Conservation (phyloP, 768 basidiomycete species). For the Serendipita sp. region DNA sequence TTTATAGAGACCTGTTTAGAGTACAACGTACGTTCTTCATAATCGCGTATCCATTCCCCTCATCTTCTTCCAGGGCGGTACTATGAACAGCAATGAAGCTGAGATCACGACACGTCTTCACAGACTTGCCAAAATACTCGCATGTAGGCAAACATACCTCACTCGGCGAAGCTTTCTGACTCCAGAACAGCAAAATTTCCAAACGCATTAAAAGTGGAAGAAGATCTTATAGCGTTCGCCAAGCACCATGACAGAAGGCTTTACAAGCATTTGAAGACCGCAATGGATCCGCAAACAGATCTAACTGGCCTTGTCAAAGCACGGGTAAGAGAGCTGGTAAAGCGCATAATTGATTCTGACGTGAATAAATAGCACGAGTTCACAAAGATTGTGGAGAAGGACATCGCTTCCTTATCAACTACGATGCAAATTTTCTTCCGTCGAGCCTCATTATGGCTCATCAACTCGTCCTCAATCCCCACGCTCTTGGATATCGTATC, state of each 20-base stretch:
- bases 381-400: constrained; percentile 55
- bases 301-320: constrained; percentile 67
- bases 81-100: constrained; percentile 75
- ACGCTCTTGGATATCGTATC: constrained; percentile 41
- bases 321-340: constrained; percentile 30
- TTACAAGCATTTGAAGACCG: constrained; percentile 69
- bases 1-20: constrained; percentile 60
- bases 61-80: constrained; percentile 51
- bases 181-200: constrained; percentile 31
- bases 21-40: constrained; percentile 57
- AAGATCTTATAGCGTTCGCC: constrained; percentile 72
- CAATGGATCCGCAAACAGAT: constrained; percentile 73
- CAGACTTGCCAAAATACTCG: constrained; percentile 37
- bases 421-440: constrained; percentile 64
- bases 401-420: constrained; percentile 37
- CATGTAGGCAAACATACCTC: constrained; percentile 31
- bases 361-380: constrained; percentile 50
- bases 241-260: constrained; percentile 72
- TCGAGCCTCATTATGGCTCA: constrained; percentile 48
- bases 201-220: constrained; percentile 57
- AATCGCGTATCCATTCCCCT: not conserved
- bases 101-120: constrained; percentile 39
- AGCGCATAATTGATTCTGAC: not conserved
- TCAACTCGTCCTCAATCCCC: constrained; percentile 78
- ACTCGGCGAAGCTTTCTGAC: not conserved